Evolutionary conservation across 257 asterid species (phyloP), one percentile per base, ranked within the genome.

Genomic region (Eucommia ulmoides): DNA sequence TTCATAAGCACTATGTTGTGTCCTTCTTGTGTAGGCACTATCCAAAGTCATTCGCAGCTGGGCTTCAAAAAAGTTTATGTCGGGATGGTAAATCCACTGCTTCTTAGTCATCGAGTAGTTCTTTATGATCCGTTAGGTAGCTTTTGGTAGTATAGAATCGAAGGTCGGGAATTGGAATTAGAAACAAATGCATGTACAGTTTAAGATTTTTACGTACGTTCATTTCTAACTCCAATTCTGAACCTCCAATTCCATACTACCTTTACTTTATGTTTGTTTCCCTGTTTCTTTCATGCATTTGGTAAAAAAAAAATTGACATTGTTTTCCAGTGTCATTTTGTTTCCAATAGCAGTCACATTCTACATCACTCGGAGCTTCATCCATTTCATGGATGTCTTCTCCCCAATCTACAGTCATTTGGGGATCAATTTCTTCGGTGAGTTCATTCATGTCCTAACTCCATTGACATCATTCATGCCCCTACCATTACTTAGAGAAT

Each of bases 381-480:
- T 84, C 56, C 82, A 77, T 68, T 79, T 82, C 29, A 84, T 84
- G 55, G 93, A 84, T 59, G 87, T 84, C 75, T 84, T 84, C 80
- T 76, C 93, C 33, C 93, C 93, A 15, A 79, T 81, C 59, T 84
- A 78, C 44, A 49, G 41, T 45, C 89, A 74, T 55, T 70, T 84
- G 54, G 95, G 95, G 56, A 77, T 84, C 70, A 66, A 70, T 49
- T 60, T 79, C 49, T 78, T 84, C 3, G 95, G 95, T 81, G 50
- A 41, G 86, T 52, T 45, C 8, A 8, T 56, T 33, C 23, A 8
- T 38, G 41, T 19, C 24, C 45, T 59, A 22, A 8, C 48, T 61
- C 48, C n/a, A n/a, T 38, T 22, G 19, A 15, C 25, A 44, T 23
- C 50, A 24, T 53, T 12, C 19, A 38, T 38, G 0, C 10, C 8